These are phyloP conservation scores for Smithsoniella earleae DNA, from an alignment of 163 green algal species.

Conservation along the genomic window DNA sequence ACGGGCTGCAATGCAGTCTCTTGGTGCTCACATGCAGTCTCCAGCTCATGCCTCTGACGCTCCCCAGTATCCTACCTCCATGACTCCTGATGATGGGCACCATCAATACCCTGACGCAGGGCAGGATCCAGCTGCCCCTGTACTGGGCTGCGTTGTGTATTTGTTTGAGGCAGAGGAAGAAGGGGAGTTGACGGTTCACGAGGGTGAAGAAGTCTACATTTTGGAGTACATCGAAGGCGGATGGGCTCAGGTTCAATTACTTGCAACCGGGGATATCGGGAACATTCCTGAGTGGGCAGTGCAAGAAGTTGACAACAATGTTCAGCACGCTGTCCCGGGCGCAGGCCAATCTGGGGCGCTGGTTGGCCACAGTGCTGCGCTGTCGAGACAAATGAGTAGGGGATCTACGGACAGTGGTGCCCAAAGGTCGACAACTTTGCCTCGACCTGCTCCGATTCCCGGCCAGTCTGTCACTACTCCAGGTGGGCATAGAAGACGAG, in stretches of 20 bases:
- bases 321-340: background rate
- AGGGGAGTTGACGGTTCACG: slow-evolving; percentile 20
- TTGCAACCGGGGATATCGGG: slow-evolving; percentile 17
- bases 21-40: too few relatives aligned
- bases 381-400: background rate
- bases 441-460: background rate
- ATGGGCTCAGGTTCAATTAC: slow-evolving; percentile 17
- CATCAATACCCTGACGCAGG: background rate
- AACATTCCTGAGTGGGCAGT: slow-evolving; percentile 26
- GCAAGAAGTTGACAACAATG: slow-evolving; percentile 1
- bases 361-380: background rate
- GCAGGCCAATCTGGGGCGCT: background rate
- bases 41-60: too few relatives aligned
- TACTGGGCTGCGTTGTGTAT: background rate
- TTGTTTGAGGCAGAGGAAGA: slow-evolving; percentile 1
- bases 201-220: slow-evolving; percentile 8
- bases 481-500: background rate
- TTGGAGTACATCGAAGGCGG: background rate
- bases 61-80: too few relatives aligned
- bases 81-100: background rate
- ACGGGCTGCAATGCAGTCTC: background rate
- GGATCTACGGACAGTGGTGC: background rate
- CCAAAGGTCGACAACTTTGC: background rate
- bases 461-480: background rate
- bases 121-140: background rate